Evolutionary conservation across 495 filamentous ascomycete genomes (phyloP), one percentile per base, ranked within the genome.

Genomic region (Aspergillus egyptiacus): DNA sequence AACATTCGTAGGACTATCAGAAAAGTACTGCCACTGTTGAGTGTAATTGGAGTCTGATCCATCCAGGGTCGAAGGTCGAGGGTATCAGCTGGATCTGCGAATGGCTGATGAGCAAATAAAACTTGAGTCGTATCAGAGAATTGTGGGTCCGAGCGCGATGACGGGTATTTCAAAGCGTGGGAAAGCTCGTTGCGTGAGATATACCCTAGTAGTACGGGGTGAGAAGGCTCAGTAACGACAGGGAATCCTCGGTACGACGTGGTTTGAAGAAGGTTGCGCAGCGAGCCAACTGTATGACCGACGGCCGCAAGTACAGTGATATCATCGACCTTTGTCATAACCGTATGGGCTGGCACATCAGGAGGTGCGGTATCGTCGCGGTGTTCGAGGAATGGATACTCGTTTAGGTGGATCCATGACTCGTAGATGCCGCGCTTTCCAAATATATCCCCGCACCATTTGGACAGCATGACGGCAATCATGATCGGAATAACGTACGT

Each of bases 401-500:
- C 90, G 55, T 91, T 91, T 63, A 97, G 85, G 47, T 87, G 85
- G 60, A 98, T 97, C 93, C 93, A 98, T 37, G 82, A 86, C 61
- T 98, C 93, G 72, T 98, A 98, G 65, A 98, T 98, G 23, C 94
- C 93, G 14, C 86, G 81, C 40, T 87, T 88, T 14, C 87, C 87
- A 66, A 98, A 95, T 22, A 91, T 93, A 65, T 98, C 93, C 59
- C 93, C 93, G 17, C 95, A 89, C 93, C 93, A 98, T 67, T 98
- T 98, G 51, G 85, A 87, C 18, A 97, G 70, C 91, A 98, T 95
- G 51, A 98, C 93, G n/a, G 94, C 90, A 50, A 98, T 86, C 93
- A 98, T 98, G 62, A 98, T 97, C 15, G 93, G 93, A 9, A 98
- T 82, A 25, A 98, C 93, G 63, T 98, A 97, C 0, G 91, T 95